phyloP scores from a whole-genome alignment of 2,329 filamentous ascomycete genomes.

The Lachnellula cervina region DNA sequence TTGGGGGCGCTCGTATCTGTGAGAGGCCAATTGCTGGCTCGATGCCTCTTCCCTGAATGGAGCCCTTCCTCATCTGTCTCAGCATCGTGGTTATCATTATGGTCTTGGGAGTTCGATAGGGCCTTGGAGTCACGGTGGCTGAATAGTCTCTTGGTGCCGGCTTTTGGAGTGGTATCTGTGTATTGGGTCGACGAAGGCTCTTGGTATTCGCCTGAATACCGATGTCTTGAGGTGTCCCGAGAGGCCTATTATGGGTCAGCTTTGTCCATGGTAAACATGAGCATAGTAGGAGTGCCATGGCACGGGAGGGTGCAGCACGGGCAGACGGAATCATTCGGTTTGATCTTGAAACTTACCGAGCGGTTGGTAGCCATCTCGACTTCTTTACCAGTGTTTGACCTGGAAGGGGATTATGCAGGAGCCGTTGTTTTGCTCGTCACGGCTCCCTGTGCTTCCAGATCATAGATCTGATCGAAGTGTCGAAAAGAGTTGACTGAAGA shows the following conservation, averaged over 20 bases:
- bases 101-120: constrained; percentile 27
- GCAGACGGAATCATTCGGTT: neutral
- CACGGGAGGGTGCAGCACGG: constrained; percentile 5
- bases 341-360: constrained; percentile 7
- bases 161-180: constrained; percentile 5
- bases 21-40: constrained; percentile 42
- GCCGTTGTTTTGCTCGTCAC: neutral
- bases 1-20: constrained; percentile 7
- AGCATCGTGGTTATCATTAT: constrained; percentile 27
- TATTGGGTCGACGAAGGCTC: neutral
- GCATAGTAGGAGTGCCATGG: neutral
- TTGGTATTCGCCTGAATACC: constrained; percentile 7
- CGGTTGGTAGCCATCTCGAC: constrained; percentile 5
- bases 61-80: constrained; percentile 16
- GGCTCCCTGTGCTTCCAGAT: neutral
- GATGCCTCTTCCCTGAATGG: constrained; percentile 38
- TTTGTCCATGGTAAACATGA: neutral
- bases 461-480: neutral
- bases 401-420: constrained; percentile 1
- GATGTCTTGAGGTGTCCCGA: constrained; percentile 12
- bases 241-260: constrained; percentile 1
- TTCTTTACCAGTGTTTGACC: neutral
- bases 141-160: constrained; percentile 31
- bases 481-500: neutral
- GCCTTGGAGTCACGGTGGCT: constrained; percentile 26